Conservation (phyloP, 306 rosid species). For the Corylus avellana region DNA sequence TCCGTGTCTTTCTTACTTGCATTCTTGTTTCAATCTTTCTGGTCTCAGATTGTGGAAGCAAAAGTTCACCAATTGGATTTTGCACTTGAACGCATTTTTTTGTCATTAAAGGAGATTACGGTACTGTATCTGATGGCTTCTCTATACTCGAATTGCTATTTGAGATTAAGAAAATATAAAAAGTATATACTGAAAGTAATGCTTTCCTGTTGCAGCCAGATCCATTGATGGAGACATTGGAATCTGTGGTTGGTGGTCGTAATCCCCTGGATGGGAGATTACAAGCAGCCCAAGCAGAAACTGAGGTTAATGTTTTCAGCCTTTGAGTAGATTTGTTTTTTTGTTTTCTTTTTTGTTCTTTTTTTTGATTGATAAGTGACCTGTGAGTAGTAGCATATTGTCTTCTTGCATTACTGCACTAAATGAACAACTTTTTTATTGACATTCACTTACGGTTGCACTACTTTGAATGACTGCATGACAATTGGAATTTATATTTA, state of each 20-base stretch:
- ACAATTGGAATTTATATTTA: no score
- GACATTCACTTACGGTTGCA: neutral
- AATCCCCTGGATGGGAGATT: slow-evolving; percentile 63
- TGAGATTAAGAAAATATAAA: slow-evolving; percentile 17
- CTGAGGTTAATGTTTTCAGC: slow-evolving; percentile 53
- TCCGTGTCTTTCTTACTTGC: slow-evolving; percentile 3
- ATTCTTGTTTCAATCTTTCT: slow-evolving; percentile 17
- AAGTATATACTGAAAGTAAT: slow-evolving; percentile 18
- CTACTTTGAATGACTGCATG: slow-evolving; percentile 9
- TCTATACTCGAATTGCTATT: neutral
- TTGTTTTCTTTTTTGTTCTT: neutral
- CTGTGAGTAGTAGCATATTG: neutral
- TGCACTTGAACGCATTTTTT: slow-evolving; percentile 69
- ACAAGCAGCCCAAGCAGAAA: slow-evolving; percentile 60
- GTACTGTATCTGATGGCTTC: slow-evolving; percentile 35
- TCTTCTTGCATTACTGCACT: neutral
- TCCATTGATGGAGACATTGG: slow-evolving; percentile 76
- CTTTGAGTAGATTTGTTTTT: neutral
- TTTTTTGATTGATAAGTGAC: neutral
- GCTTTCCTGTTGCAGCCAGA: slow-evolving; percentile 70
- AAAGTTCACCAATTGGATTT: slow-evolving; percentile 85
- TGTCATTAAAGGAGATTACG: slow-evolving; percentile 79
- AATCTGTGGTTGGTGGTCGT: slow-evolving; percentile 72
- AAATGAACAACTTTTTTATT: slow-evolving; percentile 6
- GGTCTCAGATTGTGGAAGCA: slow-evolving; percentile 78